Base-by-base conservation (phyloP, 169 alveolate genomes). In the Eimeria praecox region DNA sequence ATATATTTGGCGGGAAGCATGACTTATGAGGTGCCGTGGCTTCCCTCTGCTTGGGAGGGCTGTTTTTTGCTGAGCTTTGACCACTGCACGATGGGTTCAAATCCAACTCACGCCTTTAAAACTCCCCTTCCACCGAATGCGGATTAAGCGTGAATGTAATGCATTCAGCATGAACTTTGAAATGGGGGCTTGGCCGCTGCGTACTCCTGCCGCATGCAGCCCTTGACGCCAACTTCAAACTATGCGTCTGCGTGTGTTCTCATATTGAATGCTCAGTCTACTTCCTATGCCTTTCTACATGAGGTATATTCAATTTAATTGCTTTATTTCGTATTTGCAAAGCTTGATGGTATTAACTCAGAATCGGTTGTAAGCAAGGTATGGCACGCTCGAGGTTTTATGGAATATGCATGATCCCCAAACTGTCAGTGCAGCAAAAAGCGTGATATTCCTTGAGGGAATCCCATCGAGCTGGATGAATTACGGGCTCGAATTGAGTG, bases 161-260 rank as follows among this genome's bases (percentile, higher is more conserved):
- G 30, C 69, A 1, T 59, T 14, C 69, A 20, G 69, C 24, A 59
- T 59, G 1, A 59, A 20, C 4, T 20, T 0, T 1, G 33, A 59
- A 59, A 6, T 59, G 4, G 69, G 69, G 69, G 69, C 42, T 64
- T 64, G 75, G 16, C 35, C n/a, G 40, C 12, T 27, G 42, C 4
- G 42, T 64, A n/a, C n/a, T 64, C 24, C 40, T 64, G 75, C 75
- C 40, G n/a, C 38, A 64, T n/a, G n/a, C 75, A 64, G 75, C 75
- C 40, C 75, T 18, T 64, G 8, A 64, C 35, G 12, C 16, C 38
- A n/a, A 6, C 35, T n/a, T 27, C 75, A 12, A 64, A 64, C 24
- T 6, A n/a, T 2, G 14, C 42, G 75, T 18, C n/a, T 27, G 12
- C 40, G 0, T 16, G n/a, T 64, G 24, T n/a, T n/a, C 75, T 64